Conservation (phyloP, 2,329 filamentous ascomycete genomes). For the Botryosphaeria dothidea region DNA sequence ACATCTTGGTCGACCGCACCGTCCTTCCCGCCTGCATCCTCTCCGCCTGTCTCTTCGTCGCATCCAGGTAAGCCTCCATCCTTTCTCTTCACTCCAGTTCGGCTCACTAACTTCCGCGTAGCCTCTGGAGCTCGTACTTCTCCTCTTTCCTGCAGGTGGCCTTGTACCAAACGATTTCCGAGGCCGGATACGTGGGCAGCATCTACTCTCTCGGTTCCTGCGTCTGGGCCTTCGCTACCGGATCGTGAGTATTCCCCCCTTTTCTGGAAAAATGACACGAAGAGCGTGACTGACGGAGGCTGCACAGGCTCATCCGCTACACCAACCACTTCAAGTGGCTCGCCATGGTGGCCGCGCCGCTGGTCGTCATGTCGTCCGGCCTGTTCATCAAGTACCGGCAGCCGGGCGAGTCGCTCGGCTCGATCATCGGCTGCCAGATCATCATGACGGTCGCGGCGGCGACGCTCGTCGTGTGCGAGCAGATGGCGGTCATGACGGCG, state of each 20-base stretch:
- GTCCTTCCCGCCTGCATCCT: conserved; percentile 59
- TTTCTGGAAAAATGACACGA: too few relatives aligned
- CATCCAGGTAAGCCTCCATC: conserved; percentile 2
- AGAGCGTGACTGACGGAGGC: too few relatives aligned
- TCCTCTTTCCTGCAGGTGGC: conserved; percentile 36
- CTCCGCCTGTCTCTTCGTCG: conserved; percentile 22
- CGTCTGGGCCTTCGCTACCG: conserved; percentile 26
- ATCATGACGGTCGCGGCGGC: conserved; percentile 31
- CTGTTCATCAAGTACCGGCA: conserved; percentile 34
- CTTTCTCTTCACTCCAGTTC: background rate
- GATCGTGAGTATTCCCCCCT: too few relatives aligned
- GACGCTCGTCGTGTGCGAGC: conserved; percentile 27
- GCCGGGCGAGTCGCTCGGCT: conserved; percentile 30
- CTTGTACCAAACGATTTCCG: conserved; percentile 22
- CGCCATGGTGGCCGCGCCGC: conserved; percentile 24
- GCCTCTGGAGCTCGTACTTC: conserved; percentile 34
- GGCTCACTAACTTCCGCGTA: background rate
- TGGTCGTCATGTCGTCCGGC: conserved; percentile 29
- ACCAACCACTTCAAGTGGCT: conserved; percentile 23
- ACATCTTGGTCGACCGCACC: conserved; percentile 51
- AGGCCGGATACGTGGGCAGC: conserved; percentile 30
- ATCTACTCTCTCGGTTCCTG: conserved; percentile 31
- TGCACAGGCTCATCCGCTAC: conserved; percentile 19
- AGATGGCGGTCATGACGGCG: conserved; percentile 17
- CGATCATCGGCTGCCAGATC: conserved; percentile 35